phyloP scores from a whole-genome alignment of 2,329 filamentous ascomycete species.

The Rugonectria rugulosa region DNA sequence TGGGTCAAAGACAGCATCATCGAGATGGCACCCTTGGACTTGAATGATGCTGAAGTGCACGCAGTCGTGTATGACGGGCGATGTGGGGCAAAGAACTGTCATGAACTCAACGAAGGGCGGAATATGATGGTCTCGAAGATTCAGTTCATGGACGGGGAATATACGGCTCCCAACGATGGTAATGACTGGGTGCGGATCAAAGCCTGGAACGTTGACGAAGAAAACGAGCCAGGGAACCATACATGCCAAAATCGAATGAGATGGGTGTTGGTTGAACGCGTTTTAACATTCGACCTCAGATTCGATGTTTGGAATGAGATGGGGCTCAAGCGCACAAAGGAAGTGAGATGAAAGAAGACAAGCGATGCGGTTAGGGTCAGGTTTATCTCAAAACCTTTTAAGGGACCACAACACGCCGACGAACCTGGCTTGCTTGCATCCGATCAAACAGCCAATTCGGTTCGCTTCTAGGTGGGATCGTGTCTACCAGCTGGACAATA shows the following conservation, averaged over 20 bases:
- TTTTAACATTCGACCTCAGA: slow-evolving; percentile 47
- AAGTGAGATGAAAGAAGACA: neutral
- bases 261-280: slow-evolving; percentile 49
- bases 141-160: slow-evolving; percentile 46
- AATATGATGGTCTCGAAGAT: slow-evolving; percentile 50
- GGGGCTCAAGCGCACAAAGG: slow-evolving; percentile 27
- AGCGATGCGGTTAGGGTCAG: slow-evolving; percentile 1
- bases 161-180: slow-evolving; percentile 36
- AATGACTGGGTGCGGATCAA: slow-evolving; percentile 43
- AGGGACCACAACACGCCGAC: neutral
- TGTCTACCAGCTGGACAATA: too few relatives aligned
- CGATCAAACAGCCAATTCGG: neutral
- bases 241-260: slow-evolving; percentile 45
- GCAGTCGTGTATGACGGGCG: slow-evolving; percentile 45
- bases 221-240: slow-evolving; percentile 36
- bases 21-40: slow-evolving; percentile 46
- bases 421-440: neutral
- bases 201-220: slow-evolving; percentile 43
- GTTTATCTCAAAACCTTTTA: too few relatives aligned
- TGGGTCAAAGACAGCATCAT: slow-evolving; percentile 49
- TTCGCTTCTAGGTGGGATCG: too few relatives aligned
- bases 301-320: slow-evolving; percentile 44
- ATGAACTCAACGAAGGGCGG: slow-evolving; percentile 45
- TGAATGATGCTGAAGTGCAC: slow-evolving; percentile 45
- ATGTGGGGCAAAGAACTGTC: slow-evolving; percentile 46